These are phyloP conservation scores for Coniferiporia weirii DNA, from an alignment of 1,284 basidiomycete species.

Conservation along the genomic window DNA sequence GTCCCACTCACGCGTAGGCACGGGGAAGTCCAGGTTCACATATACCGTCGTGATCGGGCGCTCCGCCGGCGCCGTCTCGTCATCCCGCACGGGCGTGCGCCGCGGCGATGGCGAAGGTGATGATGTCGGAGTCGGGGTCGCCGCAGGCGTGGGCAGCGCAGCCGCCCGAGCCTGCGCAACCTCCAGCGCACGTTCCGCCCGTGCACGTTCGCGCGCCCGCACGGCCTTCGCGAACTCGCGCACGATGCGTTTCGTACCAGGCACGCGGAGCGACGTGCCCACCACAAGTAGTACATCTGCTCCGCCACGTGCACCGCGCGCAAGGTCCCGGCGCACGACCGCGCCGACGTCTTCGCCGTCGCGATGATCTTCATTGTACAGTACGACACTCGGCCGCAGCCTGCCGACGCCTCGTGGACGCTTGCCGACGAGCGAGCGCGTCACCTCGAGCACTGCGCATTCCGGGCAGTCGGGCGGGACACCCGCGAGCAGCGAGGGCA, in stretches of 20 bases:
- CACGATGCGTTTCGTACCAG: slow-evolving; percentile 90
- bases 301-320: background rate
- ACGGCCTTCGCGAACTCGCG: slow-evolving; percentile 87
- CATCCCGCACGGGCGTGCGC: slow-evolving; percentile 28
- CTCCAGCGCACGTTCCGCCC: background rate
- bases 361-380: slow-evolving; percentile 6
- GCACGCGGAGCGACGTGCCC: slow-evolving; percentile 85
- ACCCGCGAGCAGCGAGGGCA: slow-evolving; percentile 52
- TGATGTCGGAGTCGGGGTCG: slow-evolving; percentile 6
- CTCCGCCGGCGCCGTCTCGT: slow-evolving; percentile 41
- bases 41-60: slow-evolving; percentile 63
- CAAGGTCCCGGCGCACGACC: background rate
- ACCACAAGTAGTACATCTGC: slow-evolving; percentile 75
- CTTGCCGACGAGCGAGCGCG: slow-evolving; percentile 39
- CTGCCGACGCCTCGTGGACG: slow-evolving; percentile 78
- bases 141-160: slow-evolving; percentile 12
- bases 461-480: slow-evolving; percentile 74
- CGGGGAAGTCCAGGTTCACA: slow-evolving; percentile 87
- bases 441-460: slow-evolving; percentile 38
- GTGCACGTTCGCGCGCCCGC: background rate
- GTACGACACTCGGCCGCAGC: slow-evolving; percentile 57
- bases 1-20: slow-evolving; percentile 83
- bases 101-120: slow-evolving; percentile 18
- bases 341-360: slow-evolving; percentile 4
- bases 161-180: slow-evolving; percentile 35